phyloP scores from a whole-genome alignment of 441 rosid genomes.

The Erysimum cheiri region DNA sequence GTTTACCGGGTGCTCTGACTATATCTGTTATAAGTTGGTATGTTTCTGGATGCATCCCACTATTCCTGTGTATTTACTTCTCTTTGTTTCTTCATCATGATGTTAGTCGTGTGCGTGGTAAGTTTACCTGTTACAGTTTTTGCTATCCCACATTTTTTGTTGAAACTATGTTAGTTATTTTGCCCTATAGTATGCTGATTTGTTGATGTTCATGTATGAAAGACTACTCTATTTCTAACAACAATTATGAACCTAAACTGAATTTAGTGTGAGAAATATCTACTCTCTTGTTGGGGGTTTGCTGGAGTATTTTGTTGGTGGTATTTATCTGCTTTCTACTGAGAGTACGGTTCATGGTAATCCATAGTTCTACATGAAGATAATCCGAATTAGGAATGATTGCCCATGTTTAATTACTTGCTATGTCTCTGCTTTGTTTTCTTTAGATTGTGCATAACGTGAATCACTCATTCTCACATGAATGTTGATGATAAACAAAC shows the following conservation, averaged over 20 bases:
- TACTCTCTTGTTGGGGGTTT: background rate
- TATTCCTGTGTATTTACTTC: conserved; percentile 31
- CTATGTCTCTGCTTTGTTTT: background rate
- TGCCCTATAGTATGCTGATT: conserved; percentile 3
- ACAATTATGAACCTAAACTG: conserved; percentile 11
- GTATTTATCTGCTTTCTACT: background rate
- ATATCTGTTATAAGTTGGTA: conserved; percentile 86
- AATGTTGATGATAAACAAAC: conserved; percentile 29
- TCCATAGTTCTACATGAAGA: background rate
- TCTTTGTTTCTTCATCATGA: conserved; percentile 20
- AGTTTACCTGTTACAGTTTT: conserved; percentile 23
- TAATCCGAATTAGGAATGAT: background rate
- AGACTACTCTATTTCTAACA: background rate
- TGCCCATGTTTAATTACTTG: conserved; percentile 19
- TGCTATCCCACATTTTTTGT: conserved; percentile 16
- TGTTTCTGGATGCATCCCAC: conserved; percentile 49
- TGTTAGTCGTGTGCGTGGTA: conserved; percentile 24
- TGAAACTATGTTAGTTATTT: conserved; percentile 19
- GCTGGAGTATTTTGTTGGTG: conserved; percentile 8
- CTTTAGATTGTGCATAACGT: background rate
- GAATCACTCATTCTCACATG: conserved; percentile 22
- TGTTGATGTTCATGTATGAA: background rate
- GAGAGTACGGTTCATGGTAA: background rate
- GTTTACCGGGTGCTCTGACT: conserved; percentile 74
- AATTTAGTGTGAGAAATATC: conserved; percentile 15